These are phyloP conservation scores for Schizosaccharomyces osmophilus DNA, from an alignment of 805 yeast species.

Conservation along the genomic window DNA sequence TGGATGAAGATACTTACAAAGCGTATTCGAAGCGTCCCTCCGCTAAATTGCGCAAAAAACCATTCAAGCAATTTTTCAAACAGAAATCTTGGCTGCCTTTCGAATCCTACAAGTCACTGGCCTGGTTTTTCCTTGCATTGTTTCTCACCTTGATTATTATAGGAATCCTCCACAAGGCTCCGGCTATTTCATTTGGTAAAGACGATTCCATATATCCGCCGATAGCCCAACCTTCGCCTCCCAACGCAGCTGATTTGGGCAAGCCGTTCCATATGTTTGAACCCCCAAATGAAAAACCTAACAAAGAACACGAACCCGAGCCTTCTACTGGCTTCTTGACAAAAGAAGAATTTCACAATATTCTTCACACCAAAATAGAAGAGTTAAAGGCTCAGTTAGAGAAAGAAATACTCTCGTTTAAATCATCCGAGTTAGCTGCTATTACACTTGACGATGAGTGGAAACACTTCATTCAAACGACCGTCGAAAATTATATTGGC, in stretches of 20 bases:
- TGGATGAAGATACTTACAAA: neutral
- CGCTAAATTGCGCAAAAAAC: too few relatives aligned
- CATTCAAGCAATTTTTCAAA: too few relatives aligned
- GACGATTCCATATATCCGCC: too few relatives aligned
- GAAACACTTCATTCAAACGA: neutral
- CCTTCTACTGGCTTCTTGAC: neutral
- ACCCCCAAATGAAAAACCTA: neutral
- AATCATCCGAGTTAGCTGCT: neutral
- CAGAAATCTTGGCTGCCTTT: too few relatives aligned
- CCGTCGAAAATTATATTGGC: neutral
- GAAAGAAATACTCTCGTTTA: neutral
- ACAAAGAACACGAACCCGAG: neutral
- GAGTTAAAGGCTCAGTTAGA: neutral
- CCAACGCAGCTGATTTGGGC: neutral
- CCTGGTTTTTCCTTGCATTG: too few relatives aligned
- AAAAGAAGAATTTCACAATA: neutral
- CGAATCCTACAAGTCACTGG: too few relatives aligned
- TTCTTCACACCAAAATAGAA: neutral
- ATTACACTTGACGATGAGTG: neutral
- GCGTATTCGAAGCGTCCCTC: neutral
- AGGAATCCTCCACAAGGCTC: too few relatives aligned
- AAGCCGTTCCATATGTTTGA: neutral
- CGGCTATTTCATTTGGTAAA: too few relatives aligned
- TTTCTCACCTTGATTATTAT: too few relatives aligned
- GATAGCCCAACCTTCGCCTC: too few relatives aligned